phyloP scores from a whole-genome alignment of 169 alveolate species.

The Plasmodium ovale region DNA sequence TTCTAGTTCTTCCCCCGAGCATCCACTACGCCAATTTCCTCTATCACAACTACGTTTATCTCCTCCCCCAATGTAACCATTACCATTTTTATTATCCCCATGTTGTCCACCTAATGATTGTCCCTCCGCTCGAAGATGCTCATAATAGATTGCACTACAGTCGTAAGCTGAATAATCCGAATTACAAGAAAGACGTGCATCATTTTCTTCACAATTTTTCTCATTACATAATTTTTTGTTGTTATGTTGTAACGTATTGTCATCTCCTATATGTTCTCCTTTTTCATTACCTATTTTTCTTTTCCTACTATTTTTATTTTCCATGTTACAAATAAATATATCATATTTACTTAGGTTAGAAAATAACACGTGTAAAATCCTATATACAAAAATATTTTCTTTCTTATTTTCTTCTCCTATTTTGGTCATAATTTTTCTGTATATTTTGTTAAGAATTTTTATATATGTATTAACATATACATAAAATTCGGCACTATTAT shows the following conservation, averaged over 20 bases:
- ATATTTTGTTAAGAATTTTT: slow-evolving; percentile 51
- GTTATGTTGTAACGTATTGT: background rate
- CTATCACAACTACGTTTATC: background rate
- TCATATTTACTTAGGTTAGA: slow-evolving; percentile 19
- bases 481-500: slow-evolving; percentile 25
- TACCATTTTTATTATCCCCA: background rate
- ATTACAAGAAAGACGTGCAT: background rate
- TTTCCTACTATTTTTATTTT: slow-evolving; percentile 29
- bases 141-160: slow-evolving; percentile 23
- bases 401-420: slow-evolving; percentile 49
- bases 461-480: slow-evolving; percentile 46
- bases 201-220: background rate
- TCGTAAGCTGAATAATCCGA: slow-evolving; percentile 27
- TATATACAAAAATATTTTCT: slow-evolving; percentile 47
- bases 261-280: background rate
- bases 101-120: background rate
- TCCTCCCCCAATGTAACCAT: background rate
- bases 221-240: slow-evolving; percentile 30
- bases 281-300: slow-evolving; percentile 33
- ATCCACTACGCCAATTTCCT: background rate
- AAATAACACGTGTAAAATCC: slow-evolving; percentile 35
- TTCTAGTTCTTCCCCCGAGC: slow-evolving; percentile 25
- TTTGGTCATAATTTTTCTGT: slow-evolving; percentile 47
- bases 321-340: slow-evolving; percentile 21
- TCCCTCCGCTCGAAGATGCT: background rate